Percentiles rank a stretch among this genome's conserved stretches.
phyloP scores from a whole-genome alignment of 163 green algal species.

The Scenedesmus sp. region DNA sequence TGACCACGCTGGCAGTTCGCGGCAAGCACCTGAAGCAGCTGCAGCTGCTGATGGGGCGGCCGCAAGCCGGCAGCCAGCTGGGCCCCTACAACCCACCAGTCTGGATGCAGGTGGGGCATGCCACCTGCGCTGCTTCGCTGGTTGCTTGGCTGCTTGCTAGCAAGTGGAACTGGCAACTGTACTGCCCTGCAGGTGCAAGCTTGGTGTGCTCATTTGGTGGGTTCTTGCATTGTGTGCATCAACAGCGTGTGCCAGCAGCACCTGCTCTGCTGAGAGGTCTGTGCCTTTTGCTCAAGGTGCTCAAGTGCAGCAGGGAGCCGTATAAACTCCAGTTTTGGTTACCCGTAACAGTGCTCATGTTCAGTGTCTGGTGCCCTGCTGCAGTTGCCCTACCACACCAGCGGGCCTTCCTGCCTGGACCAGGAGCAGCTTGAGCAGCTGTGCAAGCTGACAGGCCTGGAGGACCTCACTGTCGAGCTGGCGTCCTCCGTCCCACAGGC shows the following conservation, averaged over 20 bases:
- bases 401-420: not conserved
- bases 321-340: no score
- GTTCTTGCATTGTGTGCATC: not conserved
- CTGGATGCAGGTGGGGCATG: not conserved
- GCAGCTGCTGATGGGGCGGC: not conserved
- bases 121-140: not conserved
- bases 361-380: not conserved
- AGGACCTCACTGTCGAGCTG: not conserved
- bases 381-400: not conserved
- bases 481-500: not conserved
- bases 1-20: not conserved
- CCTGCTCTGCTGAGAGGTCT: not conserved
- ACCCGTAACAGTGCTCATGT: not conserved
- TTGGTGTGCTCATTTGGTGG: not conserved
- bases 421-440: constrained; percentile 20
- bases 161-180: not conserved
- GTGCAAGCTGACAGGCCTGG: constrained; percentile 1
- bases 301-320: no score
- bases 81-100: not conserved
- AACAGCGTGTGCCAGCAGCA: not conserved
- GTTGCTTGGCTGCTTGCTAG: not conserved
- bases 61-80: not conserved
- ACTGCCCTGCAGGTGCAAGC: not conserved
- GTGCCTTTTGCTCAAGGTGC: not conserved
- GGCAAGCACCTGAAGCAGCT: constrained; percentile 9